Evolutionary conservation across 225 moss, liverwort and hornwort genomes (phyloP), one percentile per base, ranked within the genome.

Genomic region (Pseudisothecium myosuroides): DNA sequence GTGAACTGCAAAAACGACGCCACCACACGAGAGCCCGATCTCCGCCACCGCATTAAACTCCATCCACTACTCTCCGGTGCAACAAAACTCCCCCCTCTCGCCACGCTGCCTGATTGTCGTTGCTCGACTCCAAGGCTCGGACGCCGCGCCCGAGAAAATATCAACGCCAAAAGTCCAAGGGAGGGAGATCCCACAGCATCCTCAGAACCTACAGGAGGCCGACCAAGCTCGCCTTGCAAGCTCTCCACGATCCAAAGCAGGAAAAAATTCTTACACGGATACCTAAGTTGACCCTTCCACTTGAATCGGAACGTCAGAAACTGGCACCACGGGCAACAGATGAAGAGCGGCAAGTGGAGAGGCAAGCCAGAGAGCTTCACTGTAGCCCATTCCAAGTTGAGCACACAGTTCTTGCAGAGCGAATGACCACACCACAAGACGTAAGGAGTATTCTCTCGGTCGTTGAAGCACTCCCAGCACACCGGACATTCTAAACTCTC

Each of bases 381-480:
- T n/a, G 95, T 93, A 13, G 98, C 96, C 97, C 96, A 97, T 65
- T 95, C 96, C 74, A 98, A 73, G 62, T 93, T 95, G 0, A 94
- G 86, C 63, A 99, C 96, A 49, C 98, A 99, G 59, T 81, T 96
- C 88, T 88, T 93, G 67, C 98, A 99, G 22, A 99, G 90, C 14
- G 98, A 97, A 89, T 99, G 98, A 24, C 98, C 98, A 60, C 98
- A 99, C 98, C 98, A 97, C 32, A 99, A 85, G 7, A 99, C 97
- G 36, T 97, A 95, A 11, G 98, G 98, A 49, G 97, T 94, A 66
- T 95, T 95, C 7, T 95, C 95, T 56, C 91, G 64, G 83, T 95
- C 96, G 56, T 99, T 95, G 88, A 99, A 99, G 83, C 94, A 94
- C 86, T 96, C 96, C 97, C 98, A 99, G 88, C 98, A 99, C 29